Conservation (phyloP, 345 rosid genomes). For the Pistacia vera region DNA sequence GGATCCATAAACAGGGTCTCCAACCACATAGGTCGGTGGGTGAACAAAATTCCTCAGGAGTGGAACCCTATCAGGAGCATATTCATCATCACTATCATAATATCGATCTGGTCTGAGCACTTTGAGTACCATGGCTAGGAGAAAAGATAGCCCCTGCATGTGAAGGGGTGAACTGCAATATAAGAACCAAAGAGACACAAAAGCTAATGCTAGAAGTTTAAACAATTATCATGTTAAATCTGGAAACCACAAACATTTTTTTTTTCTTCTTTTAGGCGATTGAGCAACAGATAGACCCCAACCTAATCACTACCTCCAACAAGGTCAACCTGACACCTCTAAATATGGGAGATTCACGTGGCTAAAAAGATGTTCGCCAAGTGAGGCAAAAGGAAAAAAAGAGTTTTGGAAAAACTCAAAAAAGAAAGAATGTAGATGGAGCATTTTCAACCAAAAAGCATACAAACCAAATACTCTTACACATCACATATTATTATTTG, state of each 20-base stretch:
- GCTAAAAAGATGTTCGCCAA: background rate
- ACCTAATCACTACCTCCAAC: background rate
- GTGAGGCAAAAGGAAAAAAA: background rate
- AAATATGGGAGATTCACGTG: background rate
- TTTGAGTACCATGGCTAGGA: conserved; percentile 70
- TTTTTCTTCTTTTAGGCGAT: background rate
- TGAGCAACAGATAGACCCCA: background rate
- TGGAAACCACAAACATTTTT: background rate
- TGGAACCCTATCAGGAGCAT: conserved; percentile 54
- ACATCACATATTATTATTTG: background rate
- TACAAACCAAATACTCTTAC: background rate
- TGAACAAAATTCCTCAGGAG: conserved; percentile 58
- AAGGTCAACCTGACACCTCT: background rate
- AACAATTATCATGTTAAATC: background rate
- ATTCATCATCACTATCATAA: conserved; percentile 85
- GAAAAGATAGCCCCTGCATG: conserved; percentile 62
- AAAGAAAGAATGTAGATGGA: background rate
- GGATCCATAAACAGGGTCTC: conserved; percentile 63
- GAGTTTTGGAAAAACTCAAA: too few species aligned
- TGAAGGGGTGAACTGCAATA: conserved; percentile 12
- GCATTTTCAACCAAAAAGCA: background rate
- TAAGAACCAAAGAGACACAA: background rate
- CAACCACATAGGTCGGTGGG: conserved; percentile 55
- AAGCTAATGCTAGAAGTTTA: background rate
- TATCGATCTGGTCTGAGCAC: conserved; percentile 70